phyloP scores from a whole-genome alignment of 225 moss, liverwort and hornwort species.

The Polytrichum formosum region DNA sequence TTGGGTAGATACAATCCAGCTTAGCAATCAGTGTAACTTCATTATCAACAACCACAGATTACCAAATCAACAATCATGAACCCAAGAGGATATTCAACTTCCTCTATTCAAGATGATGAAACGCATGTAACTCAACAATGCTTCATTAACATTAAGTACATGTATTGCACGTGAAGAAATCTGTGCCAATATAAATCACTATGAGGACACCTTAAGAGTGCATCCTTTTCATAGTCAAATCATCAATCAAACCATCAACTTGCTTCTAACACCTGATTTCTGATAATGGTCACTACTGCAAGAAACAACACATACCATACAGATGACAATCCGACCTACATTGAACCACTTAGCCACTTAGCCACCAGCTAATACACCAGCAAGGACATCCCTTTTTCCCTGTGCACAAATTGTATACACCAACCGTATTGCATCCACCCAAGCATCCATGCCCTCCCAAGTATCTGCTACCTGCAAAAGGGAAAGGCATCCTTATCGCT shows the following conservation, averaged over 20 bases:
- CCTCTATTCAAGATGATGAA: no score
- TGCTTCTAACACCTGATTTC: background rate
- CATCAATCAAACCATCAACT: background rate
- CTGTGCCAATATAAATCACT: background rate
- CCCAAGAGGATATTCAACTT: no score
- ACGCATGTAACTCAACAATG: no score
- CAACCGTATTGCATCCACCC: slow-evolving; percentile 97
- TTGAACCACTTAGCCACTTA: slow-evolving; percentile 28
- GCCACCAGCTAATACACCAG: slow-evolving; percentile 77
- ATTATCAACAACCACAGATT: no score
- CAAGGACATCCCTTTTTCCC: slow-evolving; percentile 84
- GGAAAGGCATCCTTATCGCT: background rate
- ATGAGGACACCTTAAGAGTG: background rate
- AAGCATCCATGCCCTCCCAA: slow-evolving; percentile 96
- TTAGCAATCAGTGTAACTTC: no score
- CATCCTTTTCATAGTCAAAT: background rate
- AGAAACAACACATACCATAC: background rate
- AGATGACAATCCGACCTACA: background rate
- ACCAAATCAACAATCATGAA: no score
- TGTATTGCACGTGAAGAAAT: slow-evolving; percentile 1
- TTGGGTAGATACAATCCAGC: no score
- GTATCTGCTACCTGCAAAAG: slow-evolving; percentile 87
- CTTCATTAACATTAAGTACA: background rate
- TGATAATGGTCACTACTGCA: background rate
- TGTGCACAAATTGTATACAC: slow-evolving; percentile 93